Percentiles rank a stretch among this genome's conserved stretches.
phyloP scores from a whole-genome alignment of 164 flowering plant genomes.

The Echeveria elegans region DNA sequence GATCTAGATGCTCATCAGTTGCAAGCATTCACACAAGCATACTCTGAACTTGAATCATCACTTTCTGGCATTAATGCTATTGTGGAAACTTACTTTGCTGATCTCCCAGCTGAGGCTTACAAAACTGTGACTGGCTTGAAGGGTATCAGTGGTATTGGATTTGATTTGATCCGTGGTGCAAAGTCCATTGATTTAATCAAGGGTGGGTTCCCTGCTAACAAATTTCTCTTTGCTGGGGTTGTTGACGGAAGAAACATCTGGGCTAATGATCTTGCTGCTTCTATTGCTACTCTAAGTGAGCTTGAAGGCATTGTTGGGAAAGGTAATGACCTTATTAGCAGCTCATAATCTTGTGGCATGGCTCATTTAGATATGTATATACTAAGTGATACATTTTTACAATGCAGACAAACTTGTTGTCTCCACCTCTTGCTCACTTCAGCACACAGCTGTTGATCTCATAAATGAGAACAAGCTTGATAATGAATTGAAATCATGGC shows the following conservation, averaged over 20 bases:
- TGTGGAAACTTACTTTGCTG: conserved; percentile 88
- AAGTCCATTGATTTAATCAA: conserved; percentile 68
- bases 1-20: conserved; percentile 68
- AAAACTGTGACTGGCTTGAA: conserved; percentile 58
- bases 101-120: conserved; percentile 67
- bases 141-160: conserved; percentile 65
- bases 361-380: neutral
- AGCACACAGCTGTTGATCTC: conserved; percentile 92
- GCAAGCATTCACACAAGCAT: conserved; percentile 73
- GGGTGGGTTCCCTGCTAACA: conserved; percentile 59
- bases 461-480: conserved; percentile 78
- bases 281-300: conserved; percentile 41
- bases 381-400: neutral
- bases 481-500: conserved; percentile 81
- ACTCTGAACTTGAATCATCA: conserved; percentile 59
- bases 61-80: conserved; percentile 63
- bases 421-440: conserved; percentile 93
- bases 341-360: neutral
- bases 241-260: conserved; percentile 98
- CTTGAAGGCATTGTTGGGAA: conserved; percentile 81
- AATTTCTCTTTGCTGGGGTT: conserved; percentile 83
- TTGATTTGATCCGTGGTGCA: conserved; percentile 77
- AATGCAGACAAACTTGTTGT: conserved; percentile 73
- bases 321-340: conserved; percentile 29
- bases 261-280: conserved; percentile 85